Percentiles rank a stretch among this genome's conserved stretches.
These are phyloP conservation scores for Ascochyta fabae DNA, from an alignment of 2,329 filamentous ascomycete species.

Conservation along the genomic window DNA sequence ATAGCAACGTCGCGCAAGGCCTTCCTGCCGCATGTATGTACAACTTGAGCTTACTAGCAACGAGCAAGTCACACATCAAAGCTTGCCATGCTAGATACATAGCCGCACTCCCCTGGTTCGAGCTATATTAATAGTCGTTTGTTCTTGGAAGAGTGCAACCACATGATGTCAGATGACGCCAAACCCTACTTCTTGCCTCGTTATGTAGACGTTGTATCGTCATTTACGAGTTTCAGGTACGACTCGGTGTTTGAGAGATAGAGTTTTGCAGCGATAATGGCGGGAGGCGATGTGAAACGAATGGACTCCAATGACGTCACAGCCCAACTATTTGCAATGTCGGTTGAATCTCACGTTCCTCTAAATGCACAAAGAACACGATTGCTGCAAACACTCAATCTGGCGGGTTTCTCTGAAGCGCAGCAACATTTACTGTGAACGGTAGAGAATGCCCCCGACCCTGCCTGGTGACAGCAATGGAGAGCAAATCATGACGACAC, in stretches of 20 bases:
- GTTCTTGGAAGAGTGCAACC: neutral
- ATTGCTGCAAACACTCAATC: too few species aligned
- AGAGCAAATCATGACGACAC: too few species aligned
- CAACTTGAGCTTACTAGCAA: neutral
- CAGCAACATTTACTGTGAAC: too few species aligned
- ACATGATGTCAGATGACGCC: neutral
- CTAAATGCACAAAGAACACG: too few species aligned
- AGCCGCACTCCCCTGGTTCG: neutral
- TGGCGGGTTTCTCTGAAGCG: too few species aligned
- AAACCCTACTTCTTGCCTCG: neutral
- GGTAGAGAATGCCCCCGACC: too few species aligned
- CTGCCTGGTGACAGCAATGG: too few species aligned
- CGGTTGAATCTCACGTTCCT: too few species aligned
- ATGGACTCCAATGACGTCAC: conserved; percentile 1
- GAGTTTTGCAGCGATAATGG: conserved; percentile 9
- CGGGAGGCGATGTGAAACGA: conserved; percentile 1
- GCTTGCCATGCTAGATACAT: neutral
- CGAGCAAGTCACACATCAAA: neutral
- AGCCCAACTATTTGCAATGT: neutral
- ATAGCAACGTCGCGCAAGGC: neutral
- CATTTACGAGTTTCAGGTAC: neutral
- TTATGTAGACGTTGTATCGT: neutral
- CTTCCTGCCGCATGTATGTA: neutral
- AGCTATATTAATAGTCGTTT: neutral
- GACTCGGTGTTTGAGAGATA: conserved; percentile 1